Evolutionary conservation across 768 basidiomycete species (phyloP).

Genomic region (Kwoniella botswanensis): DNA sequence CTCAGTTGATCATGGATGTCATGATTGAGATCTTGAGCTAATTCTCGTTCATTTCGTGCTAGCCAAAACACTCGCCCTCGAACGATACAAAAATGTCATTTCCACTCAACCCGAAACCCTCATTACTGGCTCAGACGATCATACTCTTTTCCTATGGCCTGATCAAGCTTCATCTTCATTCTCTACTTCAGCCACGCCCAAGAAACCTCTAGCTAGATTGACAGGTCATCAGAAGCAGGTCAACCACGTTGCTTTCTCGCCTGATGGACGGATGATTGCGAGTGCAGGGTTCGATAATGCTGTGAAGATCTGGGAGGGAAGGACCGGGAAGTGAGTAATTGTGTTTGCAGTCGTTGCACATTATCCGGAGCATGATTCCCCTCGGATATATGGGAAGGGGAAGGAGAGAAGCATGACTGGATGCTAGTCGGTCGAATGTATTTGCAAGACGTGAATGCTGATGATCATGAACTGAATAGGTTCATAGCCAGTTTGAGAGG

Average conservation of each 20-base stretch:
- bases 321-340: slow-evolving; percentile 62
- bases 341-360: too few relatives aligned
- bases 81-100: slow-evolving; percentile 69
- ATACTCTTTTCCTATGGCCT: slow-evolving; percentile 95
- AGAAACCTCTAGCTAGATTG: slow-evolving; percentile 75
- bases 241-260: slow-evolving; percentile 90
- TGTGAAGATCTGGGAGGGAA: slow-evolving; percentile 87
- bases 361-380: too few relatives aligned
- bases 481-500: slow-evolving; percentile 90
- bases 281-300: slow-evolving; percentile 89
- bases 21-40: background rate
- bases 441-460: background rate
- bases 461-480: slow-evolving; percentile 62
- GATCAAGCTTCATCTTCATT: slow-evolving; percentile 65
- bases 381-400: too few relatives aligned
- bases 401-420: too few relatives aligned
- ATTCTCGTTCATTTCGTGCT: background rate
- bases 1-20: too few relatives aligned
- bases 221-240: slow-evolving; percentile 96
- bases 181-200: slow-evolving; percentile 60
- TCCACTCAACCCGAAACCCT: slow-evolving; percentile 78
- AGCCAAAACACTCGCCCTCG: slow-evolving; percentile 78
- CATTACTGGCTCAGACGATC: slow-evolving; percentile 96
- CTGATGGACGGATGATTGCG: slow-evolving; percentile 89
- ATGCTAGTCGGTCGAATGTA: too few relatives aligned